Evolutionary conservation across 2,329 filamentous ascomycete species (phyloP).

Genomic region (Alternaria dauci): DNA sequence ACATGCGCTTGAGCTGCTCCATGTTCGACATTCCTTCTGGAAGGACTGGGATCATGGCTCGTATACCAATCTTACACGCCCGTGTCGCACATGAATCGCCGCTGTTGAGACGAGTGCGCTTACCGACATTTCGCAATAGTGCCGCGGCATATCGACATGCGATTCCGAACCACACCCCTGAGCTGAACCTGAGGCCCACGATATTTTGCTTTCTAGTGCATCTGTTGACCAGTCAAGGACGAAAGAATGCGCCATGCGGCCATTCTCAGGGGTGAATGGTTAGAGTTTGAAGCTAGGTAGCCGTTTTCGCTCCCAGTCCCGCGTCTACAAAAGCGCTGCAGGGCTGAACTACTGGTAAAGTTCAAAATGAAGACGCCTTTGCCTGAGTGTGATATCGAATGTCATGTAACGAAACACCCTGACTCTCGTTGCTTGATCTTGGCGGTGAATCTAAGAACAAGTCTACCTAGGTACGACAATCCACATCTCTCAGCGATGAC

Average conservation of each 20-base stretch:
- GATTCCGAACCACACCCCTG: slow-evolving; percentile 10
- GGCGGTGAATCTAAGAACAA: not conserved
- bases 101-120: slow-evolving; percentile 4
- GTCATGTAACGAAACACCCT: slow-evolving; percentile 4
- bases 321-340: slow-evolving; percentile 5
- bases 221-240: slow-evolving; percentile 5
- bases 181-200: not conserved
- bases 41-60: not conserved
- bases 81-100: slow-evolving; percentile 6
- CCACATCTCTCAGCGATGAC: not conserved
- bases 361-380: slow-evolving; percentile 4
- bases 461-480: not conserved
- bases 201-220: not conserved
- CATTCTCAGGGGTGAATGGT: slow-evolving; percentile 9
- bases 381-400: slow-evolving; percentile 11
- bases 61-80: slow-evolving; percentile 8
- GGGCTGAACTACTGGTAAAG: slow-evolving; percentile 9
- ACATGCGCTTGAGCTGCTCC: not conserved
- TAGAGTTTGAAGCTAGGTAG: slow-evolving; percentile 4
- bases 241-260: not conserved
- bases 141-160: not conserved
- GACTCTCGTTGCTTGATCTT: not conserved
- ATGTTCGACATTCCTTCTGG: not conserved
- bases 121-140: slow-evolving; percentile 7
- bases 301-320: slow-evolving; percentile 17